Conservation (phyloP, 208 protist genomes). For the Trypanosoma conorhini region DNA sequence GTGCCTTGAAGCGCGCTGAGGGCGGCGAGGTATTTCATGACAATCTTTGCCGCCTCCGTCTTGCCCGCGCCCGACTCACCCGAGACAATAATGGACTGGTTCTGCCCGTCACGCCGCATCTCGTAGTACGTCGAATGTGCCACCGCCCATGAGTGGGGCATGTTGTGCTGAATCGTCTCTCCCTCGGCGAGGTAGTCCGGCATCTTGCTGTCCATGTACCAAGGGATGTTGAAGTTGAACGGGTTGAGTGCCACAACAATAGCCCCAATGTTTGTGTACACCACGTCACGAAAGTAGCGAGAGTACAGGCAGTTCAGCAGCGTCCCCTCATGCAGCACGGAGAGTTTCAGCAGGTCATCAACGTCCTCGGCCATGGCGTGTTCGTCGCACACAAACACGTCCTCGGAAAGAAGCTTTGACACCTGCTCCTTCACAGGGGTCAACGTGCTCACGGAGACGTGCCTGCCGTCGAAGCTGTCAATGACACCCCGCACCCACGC, state of each 20-base stretch:
- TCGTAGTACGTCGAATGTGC: constrained; percentile 45
- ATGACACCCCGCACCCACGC: constrained; percentile 32
- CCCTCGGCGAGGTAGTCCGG: constrained; percentile 37
- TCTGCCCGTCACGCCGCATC: constrained; percentile 27
- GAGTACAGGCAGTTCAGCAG: constrained; percentile 29
- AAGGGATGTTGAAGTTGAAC: constrained; percentile 54
- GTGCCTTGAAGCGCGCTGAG: constrained; percentile 26
- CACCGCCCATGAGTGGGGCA: constrained; percentile 43
- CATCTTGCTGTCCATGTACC: constrained; percentile 46
- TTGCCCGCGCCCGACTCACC: constrained; percentile 59
- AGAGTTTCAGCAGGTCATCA: constrained; percentile 42
- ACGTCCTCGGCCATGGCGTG: constrained; percentile 30
- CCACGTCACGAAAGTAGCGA: constrained; percentile 42
- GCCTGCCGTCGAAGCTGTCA: constrained; percentile 35
- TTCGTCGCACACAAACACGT: constrained; percentile 36
- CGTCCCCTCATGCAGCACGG: constrained; percentile 41
- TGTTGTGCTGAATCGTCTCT: constrained; percentile 32
- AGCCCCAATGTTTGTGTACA: constrained; percentile 54
- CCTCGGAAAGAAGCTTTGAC: constrained; percentile 25
- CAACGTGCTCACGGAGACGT: constrained; percentile 17
- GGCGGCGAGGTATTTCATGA: constrained; percentile 40
- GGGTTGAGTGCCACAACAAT: constrained; percentile 49
- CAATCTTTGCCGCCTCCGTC: constrained; percentile 41
- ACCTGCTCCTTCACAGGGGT: constrained; percentile 25
- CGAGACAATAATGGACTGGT: constrained; percentile 48